A percentile compares a stretch with the other conserved stretches of the same genome.
Evolutionary conservation across 192 early-diverging fungal species (phyloP).

Genomic region (Dissophora ornata): DNA sequence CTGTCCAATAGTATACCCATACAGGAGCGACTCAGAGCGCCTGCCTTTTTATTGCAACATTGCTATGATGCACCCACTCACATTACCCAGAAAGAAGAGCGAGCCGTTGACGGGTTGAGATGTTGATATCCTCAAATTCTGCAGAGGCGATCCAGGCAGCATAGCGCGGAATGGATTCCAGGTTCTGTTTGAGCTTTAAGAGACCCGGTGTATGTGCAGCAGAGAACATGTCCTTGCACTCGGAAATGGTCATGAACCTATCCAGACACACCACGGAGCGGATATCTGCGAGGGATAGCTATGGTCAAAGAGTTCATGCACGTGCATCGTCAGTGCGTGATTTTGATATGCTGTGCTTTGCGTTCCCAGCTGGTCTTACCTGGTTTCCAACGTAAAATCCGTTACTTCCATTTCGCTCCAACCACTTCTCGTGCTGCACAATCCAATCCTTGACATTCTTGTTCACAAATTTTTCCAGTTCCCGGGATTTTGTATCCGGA

Average conservation of each 20-base stretch:
- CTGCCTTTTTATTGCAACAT: too few species aligned
- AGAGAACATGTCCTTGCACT: constrained; percentile 39
- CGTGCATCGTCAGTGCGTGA: too few species aligned
- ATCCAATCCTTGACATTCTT: constrained; percentile 30
- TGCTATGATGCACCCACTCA: too few species aligned
- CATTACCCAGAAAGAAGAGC: constrained; percentile 35
- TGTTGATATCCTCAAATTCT: constrained; percentile 37
- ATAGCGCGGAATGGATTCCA: constrained; percentile 19
- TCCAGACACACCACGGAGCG: constrained; percentile 33
- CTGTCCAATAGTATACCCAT: too few species aligned
- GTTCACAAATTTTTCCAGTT: constrained; percentile 27
- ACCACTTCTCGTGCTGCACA: constrained; percentile 40
- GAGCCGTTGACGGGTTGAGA: constrained; percentile 32
- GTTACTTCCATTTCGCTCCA: constrained; percentile 8
- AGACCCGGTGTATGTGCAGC: constrained; percentile 12
- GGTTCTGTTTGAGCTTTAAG: constrained; percentile 16
- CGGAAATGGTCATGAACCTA: constrained; percentile 34
- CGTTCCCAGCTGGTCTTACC: too few species aligned
- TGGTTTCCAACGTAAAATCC: constrained; percentile 36
- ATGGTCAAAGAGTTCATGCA: background rate
- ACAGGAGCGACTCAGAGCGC: too few species aligned
- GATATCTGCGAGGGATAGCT: constrained; percentile 41
- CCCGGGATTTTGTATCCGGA: constrained; percentile 29
- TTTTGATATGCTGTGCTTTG: too few species aligned
- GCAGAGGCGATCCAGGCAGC: constrained; percentile 24